Evolutionary conservation across 139 green algal species (phyloP), one percentile per base, ranked within the genome.

Genomic region (Chlorella sp.): DNA sequence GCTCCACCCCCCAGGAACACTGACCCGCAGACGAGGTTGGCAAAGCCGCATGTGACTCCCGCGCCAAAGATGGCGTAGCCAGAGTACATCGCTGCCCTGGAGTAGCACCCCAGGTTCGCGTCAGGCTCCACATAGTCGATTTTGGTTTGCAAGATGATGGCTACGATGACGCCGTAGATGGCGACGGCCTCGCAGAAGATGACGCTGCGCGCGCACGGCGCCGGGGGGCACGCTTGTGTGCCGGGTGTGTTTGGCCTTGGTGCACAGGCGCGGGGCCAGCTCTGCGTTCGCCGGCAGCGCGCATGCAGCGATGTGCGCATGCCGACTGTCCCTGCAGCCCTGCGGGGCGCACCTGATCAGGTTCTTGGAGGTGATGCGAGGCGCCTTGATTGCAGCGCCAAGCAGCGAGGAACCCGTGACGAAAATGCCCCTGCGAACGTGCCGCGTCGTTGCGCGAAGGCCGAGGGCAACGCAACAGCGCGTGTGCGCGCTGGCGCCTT

Each of bases 161-260:
- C 93, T 23, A 99, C 94, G 69, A 99, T 98, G 61, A 99, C 93
- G 0, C 96, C 96, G 72, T 99, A 99, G 80, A 99, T 99, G 63
- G 96, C 96, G 35, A 97, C 93, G 0, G 96, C 96, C 73, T 99
- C 96, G 74, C 95, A 99, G 84, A 99, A 99, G 50, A 99, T 99
- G 49, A 99, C 87, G 67, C 90, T 96, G 91, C 59, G 67, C 3
- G 30, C 24, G 65, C 2, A n/a, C n/a, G n/a, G n/a, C n/a, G n/a
- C n/a, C n/a, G n/a, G n/a, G n/a, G n/a, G n/a, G n/a, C n/a, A n/a
- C n/a, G n/a, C n/a, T n/a, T n/a, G n/a, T n/a, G n/a, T n/a, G n/a
- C n/a, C n/a, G n/a, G n/a, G n/a, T n/a, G n/a, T n/a, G n/a, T n/a
- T n/a, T n/a, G n/a, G n/a, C n/a, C n/a, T n/a, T n/a, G n/a, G n/a